A percentile compares a stretch with the other conserved stretches of the same genome.
Conservation (phyloP, 2,329 filamentous ascomycete species). For the Alternaria ethzedia region DNA sequence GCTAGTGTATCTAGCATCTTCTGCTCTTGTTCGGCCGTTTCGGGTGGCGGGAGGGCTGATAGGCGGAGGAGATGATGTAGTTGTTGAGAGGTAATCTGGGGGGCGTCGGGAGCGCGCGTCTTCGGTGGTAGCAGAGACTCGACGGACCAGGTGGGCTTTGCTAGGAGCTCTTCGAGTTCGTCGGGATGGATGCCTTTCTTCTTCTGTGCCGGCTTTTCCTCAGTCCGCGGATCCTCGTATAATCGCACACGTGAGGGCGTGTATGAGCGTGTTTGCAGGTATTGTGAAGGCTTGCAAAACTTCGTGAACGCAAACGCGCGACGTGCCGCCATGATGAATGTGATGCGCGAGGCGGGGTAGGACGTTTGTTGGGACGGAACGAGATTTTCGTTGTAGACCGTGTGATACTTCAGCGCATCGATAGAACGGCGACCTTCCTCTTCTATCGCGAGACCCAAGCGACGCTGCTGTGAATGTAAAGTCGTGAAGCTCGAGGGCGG, state of each 20-base stretch:
- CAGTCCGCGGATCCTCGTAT: background rate
- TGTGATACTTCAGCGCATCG: background rate
- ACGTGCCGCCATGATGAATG: slow-evolving; percentile 23
- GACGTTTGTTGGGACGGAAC: background rate
- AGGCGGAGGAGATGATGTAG: slow-evolving; percentile 86
- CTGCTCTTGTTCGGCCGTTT: slow-evolving; percentile 66
- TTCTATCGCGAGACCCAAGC: background rate
- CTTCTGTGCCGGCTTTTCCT: background rate
- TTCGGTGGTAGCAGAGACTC: slow-evolving; percentile 69
- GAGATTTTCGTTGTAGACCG: background rate
- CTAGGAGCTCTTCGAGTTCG: slow-evolving; percentile 57
- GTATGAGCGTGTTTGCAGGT: slow-evolving; percentile 12
- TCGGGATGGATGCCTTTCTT: slow-evolving; percentile 25
- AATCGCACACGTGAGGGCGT: background rate
- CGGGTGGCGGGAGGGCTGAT: slow-evolving; percentile 81
- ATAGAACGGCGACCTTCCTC: background rate
- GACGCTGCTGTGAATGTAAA: slow-evolving; percentile 15
- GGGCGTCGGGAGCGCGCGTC: slow-evolving; percentile 33
- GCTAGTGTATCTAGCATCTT: slow-evolving; percentile 76
- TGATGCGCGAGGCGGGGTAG: background rate
- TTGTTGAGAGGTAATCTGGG: slow-evolving; percentile 67
- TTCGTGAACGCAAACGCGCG: slow-evolving; percentile 11
- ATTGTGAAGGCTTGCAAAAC: background rate
- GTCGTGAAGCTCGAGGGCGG: slow-evolving; percentile 30
- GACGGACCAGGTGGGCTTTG: slow-evolving; percentile 83